Base-by-base conservation (phyloP, 2,329 filamentous ascomycete genomes). In the Fusarium protoensiforme region DNA sequence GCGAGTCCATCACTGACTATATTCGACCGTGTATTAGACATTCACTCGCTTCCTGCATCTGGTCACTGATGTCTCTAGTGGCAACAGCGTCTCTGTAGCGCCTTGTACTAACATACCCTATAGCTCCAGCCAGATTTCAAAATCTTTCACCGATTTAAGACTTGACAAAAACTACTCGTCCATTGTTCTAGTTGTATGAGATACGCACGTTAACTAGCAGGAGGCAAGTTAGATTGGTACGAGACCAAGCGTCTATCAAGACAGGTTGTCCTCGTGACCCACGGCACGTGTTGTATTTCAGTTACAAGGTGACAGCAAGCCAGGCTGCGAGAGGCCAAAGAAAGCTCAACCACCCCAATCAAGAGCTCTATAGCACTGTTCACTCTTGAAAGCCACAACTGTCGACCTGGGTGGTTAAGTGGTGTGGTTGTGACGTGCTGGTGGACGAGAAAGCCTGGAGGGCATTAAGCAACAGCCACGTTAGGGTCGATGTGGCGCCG, bases 21-120 rank as follows among this genome's bases (percentile, higher is more conserved):
- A 2, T 6, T 9, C 6, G 3, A 24, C 0, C 7, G 2, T 8
- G 10, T 13, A 2, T 3, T 3, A 1, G 14, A 16, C 8, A 3
- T 24, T 24, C 1, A 10, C 22, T 20, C 5, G 14, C 7, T 7
- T 24, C 14, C 14, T 2, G 5, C 18, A 14, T 16, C 22, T 14
- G 16, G 24, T 10, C 16, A 16, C 22, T 10, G 0, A 18, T 16
- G 13, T 16, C 13, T 9, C 13, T 1, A 24, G 22, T 10, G 14
- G 24, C 6, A 24, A 22, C 2, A 18, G 14, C 24, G 5, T 9
- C 13, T 16, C 16, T 1, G 1, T 14, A 18, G 41, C 4, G 16
- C 22, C 5, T 18, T 4, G 16, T 22, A 24, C 41, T 3, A 2
- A 16, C 14, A 4, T 24, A 46, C 41, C 41, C 41, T 46, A 14